Conservation (phyloP, 768 basidiomycete species). For the Tephrocybe sp. region DNA sequence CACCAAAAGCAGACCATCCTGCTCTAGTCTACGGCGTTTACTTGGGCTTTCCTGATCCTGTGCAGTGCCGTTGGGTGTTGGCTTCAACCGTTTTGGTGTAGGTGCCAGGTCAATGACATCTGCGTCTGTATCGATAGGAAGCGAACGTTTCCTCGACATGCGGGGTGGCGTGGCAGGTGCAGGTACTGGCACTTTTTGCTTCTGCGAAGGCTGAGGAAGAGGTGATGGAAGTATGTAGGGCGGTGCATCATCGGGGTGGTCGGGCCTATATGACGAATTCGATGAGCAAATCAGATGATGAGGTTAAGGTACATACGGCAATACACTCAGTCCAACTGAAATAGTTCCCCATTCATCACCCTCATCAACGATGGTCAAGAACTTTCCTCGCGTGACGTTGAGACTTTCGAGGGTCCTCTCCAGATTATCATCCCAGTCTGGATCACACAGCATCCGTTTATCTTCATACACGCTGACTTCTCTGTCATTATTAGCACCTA, state of each 20-base stretch:
- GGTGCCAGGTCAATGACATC: slow-evolving; percentile 54
- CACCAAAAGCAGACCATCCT: slow-evolving; percentile 71
- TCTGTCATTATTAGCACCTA: slow-evolving; percentile 49
- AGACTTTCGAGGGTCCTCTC: slow-evolving; percentile 79
- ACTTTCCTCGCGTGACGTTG: slow-evolving; percentile 78
- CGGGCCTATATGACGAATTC: slow-evolving; percentile 36
- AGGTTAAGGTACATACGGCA: slow-evolving; percentile 59
- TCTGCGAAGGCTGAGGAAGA: slow-evolving; percentile 53
- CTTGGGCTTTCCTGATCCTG: slow-evolving; percentile 46
- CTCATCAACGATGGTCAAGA: slow-evolving; percentile 87
- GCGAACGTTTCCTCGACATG: slow-evolving; percentile 50
- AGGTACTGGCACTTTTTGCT: slow-evolving; percentile 35
- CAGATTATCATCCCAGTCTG: slow-evolving; percentile 91
- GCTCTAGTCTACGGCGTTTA: slow-evolving; percentile 64
- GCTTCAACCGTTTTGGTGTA: slow-evolving; percentile 49
- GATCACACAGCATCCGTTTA: slow-evolving; percentile 82
- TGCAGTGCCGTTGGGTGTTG: slow-evolving; percentile 13
- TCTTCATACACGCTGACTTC: slow-evolving; percentile 87
- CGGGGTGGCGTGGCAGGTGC: slow-evolving; percentile 39
- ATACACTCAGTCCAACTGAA: slow-evolving; percentile 59
- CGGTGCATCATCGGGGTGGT: slow-evolving; percentile 49
- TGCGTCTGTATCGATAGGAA: slow-evolving; percentile 53
- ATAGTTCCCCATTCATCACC: slow-evolving; percentile 75
- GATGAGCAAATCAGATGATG: not conserved
- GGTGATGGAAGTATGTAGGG: slow-evolving; percentile 65